Base-by-base conservation (phyloP, 108 stramenopile genomes). In the Fistulifera pelliculosa region DNA sequence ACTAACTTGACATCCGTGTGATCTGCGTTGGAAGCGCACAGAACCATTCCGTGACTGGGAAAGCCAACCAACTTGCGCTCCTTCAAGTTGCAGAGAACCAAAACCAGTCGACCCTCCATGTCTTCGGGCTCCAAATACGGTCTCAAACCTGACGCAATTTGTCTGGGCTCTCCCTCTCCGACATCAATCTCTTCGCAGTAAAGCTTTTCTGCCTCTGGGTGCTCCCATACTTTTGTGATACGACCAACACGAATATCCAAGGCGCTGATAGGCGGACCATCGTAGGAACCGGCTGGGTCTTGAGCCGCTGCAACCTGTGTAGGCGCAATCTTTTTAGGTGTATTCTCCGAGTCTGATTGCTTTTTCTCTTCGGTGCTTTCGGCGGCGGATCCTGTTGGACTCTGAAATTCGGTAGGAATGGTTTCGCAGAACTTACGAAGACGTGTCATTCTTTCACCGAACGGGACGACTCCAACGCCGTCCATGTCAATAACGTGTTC, bases 151-250 rank as follows among this genome's bases (percentile, higher is more conserved):
- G 95, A 96, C 6, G 96, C 95, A 62, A 99, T 91, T 24, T 49
- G 61, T 41, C 99, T 83, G 23, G 89, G 86, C 47, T 85, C 79
- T 38, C 71, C 95, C 67, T 98, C 96, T 31, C 99, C 99, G 1
- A 96, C 81, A 64, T 99, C 96, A 44, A 99, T 94, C 65, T 98
- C 94, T 73, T 98, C 97, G 70, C 97, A 98, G 68, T 83, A 97
- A 0, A 99, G 81, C 65, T 98, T 98, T 47, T 99, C 99, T 15
- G 94, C 76, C 59, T 94, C 95, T 16, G 74, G 73, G 68, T 99
- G 99, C 41, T 87, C 74, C 96, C 97, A 97, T 26, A 94, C 96
- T 59, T 84, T 88, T 38, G 60, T 77, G 50, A 98, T 83, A 10
- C 65, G 60, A 21, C 96, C 96, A 4, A 95, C 94, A 44, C 93